phyloP scores from a whole-genome alignment of 257 asterid species.

The Solanum etuberosum region DNA sequence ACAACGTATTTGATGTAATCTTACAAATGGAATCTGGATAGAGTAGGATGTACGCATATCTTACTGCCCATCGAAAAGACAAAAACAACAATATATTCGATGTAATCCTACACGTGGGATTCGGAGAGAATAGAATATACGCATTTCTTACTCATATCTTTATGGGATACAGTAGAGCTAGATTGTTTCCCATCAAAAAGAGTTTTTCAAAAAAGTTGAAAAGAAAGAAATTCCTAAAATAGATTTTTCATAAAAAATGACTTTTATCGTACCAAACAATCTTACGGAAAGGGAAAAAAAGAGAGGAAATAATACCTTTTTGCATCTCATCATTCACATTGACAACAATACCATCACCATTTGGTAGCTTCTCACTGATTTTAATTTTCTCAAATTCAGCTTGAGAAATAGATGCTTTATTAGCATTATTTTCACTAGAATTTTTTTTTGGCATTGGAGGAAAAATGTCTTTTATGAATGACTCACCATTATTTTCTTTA shows the following conservation, averaged over 20 bases:
- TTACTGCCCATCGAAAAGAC: neutral
- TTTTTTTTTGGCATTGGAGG: neutral
- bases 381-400: neutral
- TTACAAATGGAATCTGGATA: neutral
- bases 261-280: neutral
- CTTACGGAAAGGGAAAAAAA: neutral
- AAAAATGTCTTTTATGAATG: neutral
- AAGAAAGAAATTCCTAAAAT: neutral
- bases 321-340: neutral
- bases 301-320: neutral
- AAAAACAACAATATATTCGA: neutral
- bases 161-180: neutral
- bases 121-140: neutral
- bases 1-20: neutral
- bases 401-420: neutral
- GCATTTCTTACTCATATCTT: neutral
- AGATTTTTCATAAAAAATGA: neutral
- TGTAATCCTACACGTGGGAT: neutral
- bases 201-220: neutral
- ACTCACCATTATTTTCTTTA: neutral
- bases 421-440: neutral
- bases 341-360: neutral
- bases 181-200: neutral
- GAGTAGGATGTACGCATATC: neutral
- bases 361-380: neutral